These are phyloP conservation scores for Mucor plumbeus DNA, from an alignment of 371 early-diverging fungal species.

Conservation along the genomic window DNA sequence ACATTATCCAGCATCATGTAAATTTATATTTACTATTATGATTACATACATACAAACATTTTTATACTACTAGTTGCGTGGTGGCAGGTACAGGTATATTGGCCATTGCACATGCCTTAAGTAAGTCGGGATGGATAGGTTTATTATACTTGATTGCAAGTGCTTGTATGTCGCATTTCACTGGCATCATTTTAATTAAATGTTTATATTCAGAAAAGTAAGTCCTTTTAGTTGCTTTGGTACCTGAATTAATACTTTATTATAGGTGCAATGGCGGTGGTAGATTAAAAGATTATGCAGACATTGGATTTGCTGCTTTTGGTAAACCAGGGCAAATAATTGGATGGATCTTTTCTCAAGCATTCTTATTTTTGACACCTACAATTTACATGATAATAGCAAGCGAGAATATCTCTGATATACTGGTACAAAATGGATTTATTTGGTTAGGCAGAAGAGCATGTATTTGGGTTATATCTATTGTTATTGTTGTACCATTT, in stretches of 20 bases:
- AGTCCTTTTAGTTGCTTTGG: background rate
- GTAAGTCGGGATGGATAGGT: slow-evolving; percentile 85
- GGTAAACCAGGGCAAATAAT: slow-evolving; percentile 65
- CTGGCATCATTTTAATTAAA: slow-evolving; percentile 38
- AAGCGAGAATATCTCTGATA: slow-evolving; percentile 64
- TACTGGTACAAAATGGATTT: slow-evolving; percentile 36
- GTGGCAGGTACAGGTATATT: slow-evolving; percentile 87
- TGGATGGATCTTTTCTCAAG: slow-evolving; percentile 66
- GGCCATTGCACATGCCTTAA: slow-evolving; percentile 83
- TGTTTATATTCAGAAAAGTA: slow-evolving; percentile 39
- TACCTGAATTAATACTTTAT: background rate
- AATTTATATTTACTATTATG: background rate
- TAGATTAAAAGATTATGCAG: slow-evolving; percentile 36
- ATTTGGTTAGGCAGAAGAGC: slow-evolving; percentile 33
- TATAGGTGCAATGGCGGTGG: background rate
- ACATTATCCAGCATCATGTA: slow-evolving; percentile 32
- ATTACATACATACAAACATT: slow-evolving; percentile 13
- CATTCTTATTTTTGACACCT: slow-evolving; percentile 70
- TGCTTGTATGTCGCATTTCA: slow-evolving; percentile 62
- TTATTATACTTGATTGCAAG: slow-evolving; percentile 13
- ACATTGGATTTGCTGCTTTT: slow-evolving; percentile 71
- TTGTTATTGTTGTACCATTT: slow-evolving; percentile 55
- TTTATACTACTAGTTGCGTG: slow-evolving; percentile 70
- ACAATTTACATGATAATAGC: slow-evolving; percentile 81
- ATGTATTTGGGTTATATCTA: slow-evolving; percentile 72